Percentiles rank a stretch among this genome's conserved stretches.
phyloP scores from a whole-genome alignment of 768 basidiomycete species.

The Termitomyces sp. region DNA sequence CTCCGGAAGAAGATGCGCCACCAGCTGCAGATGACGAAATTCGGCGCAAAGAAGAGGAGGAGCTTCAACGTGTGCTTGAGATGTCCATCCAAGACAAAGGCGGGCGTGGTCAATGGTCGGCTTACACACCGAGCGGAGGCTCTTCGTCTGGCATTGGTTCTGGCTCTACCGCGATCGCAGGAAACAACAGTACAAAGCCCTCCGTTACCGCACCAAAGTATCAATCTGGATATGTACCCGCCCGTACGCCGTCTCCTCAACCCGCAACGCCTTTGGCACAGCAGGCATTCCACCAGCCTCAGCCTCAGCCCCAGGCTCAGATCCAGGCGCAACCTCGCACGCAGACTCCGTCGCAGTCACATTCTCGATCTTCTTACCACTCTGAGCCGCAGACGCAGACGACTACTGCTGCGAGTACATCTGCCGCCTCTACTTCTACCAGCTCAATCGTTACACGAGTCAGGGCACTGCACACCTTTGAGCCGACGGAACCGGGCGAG shows the following conservation, averaged over 20 bases:
- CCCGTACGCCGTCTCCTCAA: slow-evolving; percentile 42
- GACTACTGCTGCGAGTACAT: not conserved
- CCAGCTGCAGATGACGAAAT: slow-evolving; percentile 74
- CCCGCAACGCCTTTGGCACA: not conserved
- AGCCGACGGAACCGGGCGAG: slow-evolving; percentile 84
- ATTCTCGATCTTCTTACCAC: slow-evolving; percentile 6
- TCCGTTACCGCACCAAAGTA: slow-evolving; percentile 29
- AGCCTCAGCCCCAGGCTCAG: slow-evolving; percentile 17
- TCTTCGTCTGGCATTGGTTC: slow-evolving; percentile 21
- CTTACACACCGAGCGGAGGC: slow-evolving; percentile 28
- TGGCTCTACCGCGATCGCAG: slow-evolving; percentile 13
- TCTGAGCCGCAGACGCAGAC: slow-evolving; percentile 13
- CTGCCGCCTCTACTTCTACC: not conserved
- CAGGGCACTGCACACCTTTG: slow-evolving; percentile 83
- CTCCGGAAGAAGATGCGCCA: slow-evolving; percentile 56
- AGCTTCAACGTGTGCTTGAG: slow-evolving; percentile 87
- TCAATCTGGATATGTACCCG: slow-evolving; percentile 53
- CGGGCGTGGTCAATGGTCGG: slow-evolving; percentile 55
- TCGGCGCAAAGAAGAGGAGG: slow-evolving; percentile 86
- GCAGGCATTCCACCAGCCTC: slow-evolving; percentile 11
- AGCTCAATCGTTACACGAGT: slow-evolving; percentile 68
- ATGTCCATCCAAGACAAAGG: slow-evolving; percentile 92
- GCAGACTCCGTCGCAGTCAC: slow-evolving; percentile 6
- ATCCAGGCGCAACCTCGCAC: slow-evolving; percentile 12
- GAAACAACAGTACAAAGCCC: slow-evolving; percentile 13